Evolutionary conservation across 495 filamentous ascomycete genomes (phyloP), one percentile per base, ranked within the genome.

Genomic region (Tuber magnatum): DNA sequence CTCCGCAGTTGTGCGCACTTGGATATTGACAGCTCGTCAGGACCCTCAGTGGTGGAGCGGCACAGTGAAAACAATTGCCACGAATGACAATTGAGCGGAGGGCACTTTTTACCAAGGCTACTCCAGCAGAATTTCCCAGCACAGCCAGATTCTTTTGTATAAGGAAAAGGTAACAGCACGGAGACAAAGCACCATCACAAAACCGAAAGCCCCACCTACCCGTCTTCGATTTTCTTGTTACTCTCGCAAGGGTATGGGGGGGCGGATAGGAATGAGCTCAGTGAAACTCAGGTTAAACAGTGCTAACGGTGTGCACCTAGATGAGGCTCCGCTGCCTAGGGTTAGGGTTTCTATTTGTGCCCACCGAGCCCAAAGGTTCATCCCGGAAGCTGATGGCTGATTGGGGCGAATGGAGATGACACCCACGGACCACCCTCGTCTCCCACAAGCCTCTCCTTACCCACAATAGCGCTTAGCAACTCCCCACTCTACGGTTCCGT

Each of bases 41-140:
- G 56, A 20, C 5, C 32, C 56, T 8, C 4, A 35, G 56, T 35
- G 56, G 28, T 65, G 56, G 56, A 65, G 32, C 28, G 56, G 56
- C 56, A 35, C 28, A 35, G 12, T 61, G 51, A 65, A 65, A 65
- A 65, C 14, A 35, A 65, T 65, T 65, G 1, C 32, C 28, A 35
- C 56, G 56, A 65, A 65, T 65, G n/a, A 65, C 28, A 28, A 35
- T 65, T 35, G 56, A 35, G 28, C 56, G 18, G 28, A 14, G 4
- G 56, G 56, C 56, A 65, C 56, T 65, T 65, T 65, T 65, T 65
- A 65, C 56, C 56, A 65, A 65, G 56, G 56, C 56, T 35, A 0
- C 56, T 65, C 28, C 14, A 65, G 28, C 56, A 35, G 28, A 16
- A 18, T 65, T 65, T 65, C 28, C 12, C 14, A 65, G 56, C 56